A percentile compares a stretch with the other conserved stretches of the same genome.
Conservation (phyloP, 352 stramenopile species). For the Phytophthora citricola region DNA sequence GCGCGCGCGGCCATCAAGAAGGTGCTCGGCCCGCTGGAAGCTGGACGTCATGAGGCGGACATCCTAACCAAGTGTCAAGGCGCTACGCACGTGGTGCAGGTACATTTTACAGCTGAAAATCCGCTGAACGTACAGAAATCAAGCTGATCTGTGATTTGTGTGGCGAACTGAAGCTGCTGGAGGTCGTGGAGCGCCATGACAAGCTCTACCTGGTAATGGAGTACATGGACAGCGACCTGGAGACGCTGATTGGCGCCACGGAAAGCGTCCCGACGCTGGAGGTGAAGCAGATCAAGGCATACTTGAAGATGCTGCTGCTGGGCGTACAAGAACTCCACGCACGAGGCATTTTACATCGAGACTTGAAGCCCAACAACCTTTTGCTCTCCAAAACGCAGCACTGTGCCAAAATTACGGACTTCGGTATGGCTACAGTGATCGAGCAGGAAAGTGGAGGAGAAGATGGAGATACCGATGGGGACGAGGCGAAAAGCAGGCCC, state of each 20-base stretch:
- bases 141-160: slow-evolving; percentile 2
- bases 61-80: slow-evolving; percentile 59
- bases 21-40: slow-evolving; percentile 48
- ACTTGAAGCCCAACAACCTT: slow-evolving; percentile 87
- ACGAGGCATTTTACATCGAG: slow-evolving; percentile 70
- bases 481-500: slow-evolving; percentile 22
- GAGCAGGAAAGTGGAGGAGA: slow-evolving; percentile 16
- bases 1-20: slow-evolving; percentile 81
- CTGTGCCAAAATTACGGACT: slow-evolving; percentile 81
- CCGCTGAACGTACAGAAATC: not conserved
- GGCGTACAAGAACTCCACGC: slow-evolving; percentile 69
- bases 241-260: slow-evolving; percentile 53
- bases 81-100: slow-evolving; percentile 65
- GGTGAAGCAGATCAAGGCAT: slow-evolving; percentile 67
- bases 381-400: slow-evolving; percentile 54
- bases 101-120: slow-evolving; percentile 20
- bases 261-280: slow-evolving; percentile 49
- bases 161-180: slow-evolving; percentile 48
- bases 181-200: slow-evolving; percentile 61
- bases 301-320: slow-evolving; percentile 70
- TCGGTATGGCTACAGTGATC: slow-evolving; percentile 73
- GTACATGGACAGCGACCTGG: slow-evolving; percentile 83
- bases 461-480: slow-evolving; percentile 17
- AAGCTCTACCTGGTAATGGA: slow-evolving; percentile 81
- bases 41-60: slow-evolving; percentile 54